phyloP scores from a whole-genome alignment of 495 filamentous ascomycete genomes.

The Penicillium robsamsonii region DNA sequence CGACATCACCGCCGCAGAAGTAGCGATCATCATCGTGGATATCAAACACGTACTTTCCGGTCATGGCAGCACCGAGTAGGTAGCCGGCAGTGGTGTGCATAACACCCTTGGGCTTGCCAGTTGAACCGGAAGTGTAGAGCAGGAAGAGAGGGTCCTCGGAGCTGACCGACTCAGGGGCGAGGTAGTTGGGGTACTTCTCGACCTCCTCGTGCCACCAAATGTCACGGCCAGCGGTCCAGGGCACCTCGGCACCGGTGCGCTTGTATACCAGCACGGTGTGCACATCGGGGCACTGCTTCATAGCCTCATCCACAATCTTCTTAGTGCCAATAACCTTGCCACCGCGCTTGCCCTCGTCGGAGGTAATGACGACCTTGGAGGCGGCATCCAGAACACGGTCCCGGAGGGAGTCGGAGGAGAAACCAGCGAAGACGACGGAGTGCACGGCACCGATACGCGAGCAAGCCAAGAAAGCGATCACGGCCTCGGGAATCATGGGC shows the following conservation, averaged over 20 bases:
- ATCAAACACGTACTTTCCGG: conserved; percentile 98
- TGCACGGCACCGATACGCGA: conserved; percentile 92
- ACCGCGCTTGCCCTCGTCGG: conserved; percentile 95
- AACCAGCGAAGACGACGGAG: conserved; percentile 98
- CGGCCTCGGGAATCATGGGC: conserved; percentile 96
- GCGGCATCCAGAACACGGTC: conserved; percentile 91
- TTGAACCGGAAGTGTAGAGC: conserved; percentile 96
- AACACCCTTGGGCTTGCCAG: conserved; percentile 97
- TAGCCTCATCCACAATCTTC: conserved; percentile 97
- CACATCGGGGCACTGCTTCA: conserved; percentile 95
- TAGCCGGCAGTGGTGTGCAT: conserved; percentile 98
- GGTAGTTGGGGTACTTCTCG: conserved; percentile 89
- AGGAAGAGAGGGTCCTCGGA: conserved; percentile 97
- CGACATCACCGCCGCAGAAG: conserved; percentile 98
- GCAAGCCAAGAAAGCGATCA: conserved; percentile 89
- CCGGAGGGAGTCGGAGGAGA: conserved; percentile 93
- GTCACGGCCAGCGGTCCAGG: conserved; percentile 85
- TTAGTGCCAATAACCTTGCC: conserved; percentile 98
- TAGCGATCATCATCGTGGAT: conserved; percentile 90
- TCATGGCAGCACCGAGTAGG: conserved; percentile 85
- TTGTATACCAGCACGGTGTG: conserved; percentile 85
- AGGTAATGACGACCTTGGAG: conserved; percentile 90
- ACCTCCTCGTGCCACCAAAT: conserved; percentile 98
- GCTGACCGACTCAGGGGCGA: conserved; percentile 80
- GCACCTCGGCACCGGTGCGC: conserved; percentile 91